Conservation (phyloP, 2,329 filamentous ascomycete genomes). For the Spiromastix sp. region DNA sequence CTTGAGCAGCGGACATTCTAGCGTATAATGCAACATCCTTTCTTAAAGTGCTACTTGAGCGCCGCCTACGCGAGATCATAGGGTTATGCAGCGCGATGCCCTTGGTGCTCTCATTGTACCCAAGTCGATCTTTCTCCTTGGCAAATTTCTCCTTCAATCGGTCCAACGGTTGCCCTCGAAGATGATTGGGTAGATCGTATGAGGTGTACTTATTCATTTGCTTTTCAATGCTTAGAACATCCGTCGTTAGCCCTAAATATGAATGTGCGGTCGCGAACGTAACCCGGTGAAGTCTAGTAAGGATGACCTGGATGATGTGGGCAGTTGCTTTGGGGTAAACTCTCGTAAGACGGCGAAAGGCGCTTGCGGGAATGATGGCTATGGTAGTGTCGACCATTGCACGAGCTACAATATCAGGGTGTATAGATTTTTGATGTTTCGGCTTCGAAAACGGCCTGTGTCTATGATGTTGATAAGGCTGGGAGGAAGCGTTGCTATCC, state of each 20-base stretch:
- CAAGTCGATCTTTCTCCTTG: constrained; percentile 70
- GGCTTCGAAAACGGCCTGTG: constrained; percentile 24
- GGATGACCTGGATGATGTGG: constrained; percentile 94
- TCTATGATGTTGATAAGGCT: constrained; percentile 4
- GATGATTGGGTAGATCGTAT: constrained; percentile 81
- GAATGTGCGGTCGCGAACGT: constrained; percentile 90
- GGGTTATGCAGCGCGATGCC: constrained; percentile 92
- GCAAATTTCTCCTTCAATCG: constrained; percentile 89
- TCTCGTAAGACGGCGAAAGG: constrained; percentile 82
- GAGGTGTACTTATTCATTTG: constrained; percentile 88
- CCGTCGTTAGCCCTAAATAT: constrained; percentile 82
- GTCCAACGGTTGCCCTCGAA: constrained; percentile 72
- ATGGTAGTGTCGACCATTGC: constrained; percentile 96
- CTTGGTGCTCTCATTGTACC: constrained; percentile 72
- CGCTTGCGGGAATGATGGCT: constrained; percentile 93
- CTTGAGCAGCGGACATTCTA: constrained; percentile 41
- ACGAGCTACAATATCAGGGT: constrained; percentile 93
- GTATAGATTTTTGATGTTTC: constrained; percentile 57
- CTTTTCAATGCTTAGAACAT: constrained; percentile 85
- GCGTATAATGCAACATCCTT: constrained; percentile 72
- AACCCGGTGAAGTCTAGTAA: constrained; percentile 87
- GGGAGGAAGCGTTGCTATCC: constrained; percentile 14
- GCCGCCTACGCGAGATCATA: constrained; percentile 52
- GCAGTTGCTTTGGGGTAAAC: constrained; percentile 94
- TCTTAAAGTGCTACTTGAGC: constrained; percentile 63